Percentiles rank a stretch among this genome's conserved stretches.
These are phyloP conservation scores for Dalechampia spathulata DNA, from an alignment of 441 rosid genomes.

Conservation along the genomic window DNA sequence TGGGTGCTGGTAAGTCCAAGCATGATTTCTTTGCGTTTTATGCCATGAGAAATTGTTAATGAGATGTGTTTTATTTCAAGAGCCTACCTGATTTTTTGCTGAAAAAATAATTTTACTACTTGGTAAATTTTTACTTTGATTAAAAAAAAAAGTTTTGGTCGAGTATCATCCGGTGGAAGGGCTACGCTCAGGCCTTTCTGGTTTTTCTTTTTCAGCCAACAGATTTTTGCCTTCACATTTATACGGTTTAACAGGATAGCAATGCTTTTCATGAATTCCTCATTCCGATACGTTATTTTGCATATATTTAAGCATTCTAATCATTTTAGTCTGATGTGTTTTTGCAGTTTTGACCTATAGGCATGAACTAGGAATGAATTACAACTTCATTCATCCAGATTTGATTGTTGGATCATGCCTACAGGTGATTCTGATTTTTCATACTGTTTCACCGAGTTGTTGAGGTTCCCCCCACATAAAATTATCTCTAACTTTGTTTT, in stretches of 20 bases:
- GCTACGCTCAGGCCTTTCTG: too few relatives aligned
- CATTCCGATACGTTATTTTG: background rate
- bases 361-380: constrained; percentile 93
- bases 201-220: too few relatives aligned
- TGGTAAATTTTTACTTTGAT: background rate
- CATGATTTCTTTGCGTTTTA: background rate
- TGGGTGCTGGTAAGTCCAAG: constrained; percentile 81
- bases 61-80: background rate
- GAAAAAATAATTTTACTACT: too few relatives aligned
- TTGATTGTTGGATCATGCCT: constrained; percentile 91
- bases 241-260: too few relatives aligned
- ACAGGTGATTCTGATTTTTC: constrained; percentile 45
- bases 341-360: constrained; percentile 82
- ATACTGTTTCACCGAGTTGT: background rate
- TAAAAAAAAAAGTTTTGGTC: background rate
- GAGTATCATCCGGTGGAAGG: too few relatives aligned
- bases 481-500: constrained; percentile 1
- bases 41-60: background rate
- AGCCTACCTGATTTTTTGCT: too few relatives aligned
- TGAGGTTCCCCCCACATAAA: background rate
- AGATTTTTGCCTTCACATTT: too few relatives aligned
- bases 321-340: constrained; percentile 11
- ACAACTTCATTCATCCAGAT: constrained; percentile 75
- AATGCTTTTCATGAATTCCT: background rate
- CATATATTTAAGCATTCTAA: background rate